Conservation (phyloP, 768 basidiomycete genomes). For the Lentinula detonsa region DNA sequence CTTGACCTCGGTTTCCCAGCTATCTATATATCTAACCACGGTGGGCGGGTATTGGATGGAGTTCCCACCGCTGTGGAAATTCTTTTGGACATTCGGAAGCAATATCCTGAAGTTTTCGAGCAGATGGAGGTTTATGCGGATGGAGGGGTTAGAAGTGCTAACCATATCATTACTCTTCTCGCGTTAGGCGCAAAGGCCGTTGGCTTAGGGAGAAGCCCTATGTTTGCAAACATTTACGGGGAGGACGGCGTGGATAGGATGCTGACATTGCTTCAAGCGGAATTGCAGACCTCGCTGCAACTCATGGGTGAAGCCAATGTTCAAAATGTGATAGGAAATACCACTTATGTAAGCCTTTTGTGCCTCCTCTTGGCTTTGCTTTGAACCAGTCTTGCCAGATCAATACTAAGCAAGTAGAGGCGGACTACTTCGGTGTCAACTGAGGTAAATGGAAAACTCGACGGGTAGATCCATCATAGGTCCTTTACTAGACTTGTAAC, state of each 20-base stretch:
- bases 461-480: too few species aligned
- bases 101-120: constrained; percentile 31
- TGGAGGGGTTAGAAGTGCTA: constrained; percentile 39
- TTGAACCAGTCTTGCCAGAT: background rate
- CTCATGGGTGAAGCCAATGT: constrained; percentile 19
- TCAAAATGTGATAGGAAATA: constrained; percentile 9
- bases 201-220: constrained; percentile 30
- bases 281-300: constrained; percentile 17
- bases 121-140: constrained; percentile 37
- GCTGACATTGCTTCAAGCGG: constrained; percentile 14
- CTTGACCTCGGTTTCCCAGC: constrained; percentile 30
- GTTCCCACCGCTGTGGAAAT: constrained; percentile 30
- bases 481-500: too few species aligned
- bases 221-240: constrained; percentile 33
- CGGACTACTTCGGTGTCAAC: background rate
- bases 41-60: constrained; percentile 32
- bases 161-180: constrained; percentile 36
- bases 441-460: background rate
- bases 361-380: background rate
- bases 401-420: constrained; percentile 5
- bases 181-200: constrained; percentile 35
- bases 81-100: constrained; percentile 30
- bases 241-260: constrained; percentile 22
- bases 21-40: constrained; percentile 33
- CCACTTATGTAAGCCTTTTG: constrained; percentile 13